Evolutionary conservation across 2,329 filamentous ascomycete genomes (phyloP), one percentile per base, ranked within the genome.

Genomic region (Emmonsiellopsis sp.): DNA sequence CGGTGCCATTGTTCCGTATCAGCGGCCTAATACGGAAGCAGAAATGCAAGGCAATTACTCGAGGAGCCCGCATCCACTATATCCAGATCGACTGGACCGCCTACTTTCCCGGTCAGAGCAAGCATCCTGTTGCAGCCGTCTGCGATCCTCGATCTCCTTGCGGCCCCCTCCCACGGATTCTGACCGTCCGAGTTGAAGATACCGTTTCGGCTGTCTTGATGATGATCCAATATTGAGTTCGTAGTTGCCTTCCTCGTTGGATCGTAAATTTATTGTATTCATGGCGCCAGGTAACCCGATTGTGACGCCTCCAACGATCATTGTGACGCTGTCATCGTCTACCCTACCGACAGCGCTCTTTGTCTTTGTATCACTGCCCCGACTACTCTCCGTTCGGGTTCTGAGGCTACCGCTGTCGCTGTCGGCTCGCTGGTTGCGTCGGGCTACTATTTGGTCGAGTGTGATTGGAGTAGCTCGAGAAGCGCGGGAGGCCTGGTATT

Each of bases 341-440:
- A 58, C 56, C 49, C 66, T 68, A 21, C 62, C 64, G 53, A 69
- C 67, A 31, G 62, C 66, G 34, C 58, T 63, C 37, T 63, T 63
- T n/a, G 65, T 69, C 6, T 65, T 63, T 33, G 62, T 58, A 51
- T 69, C 67, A 52, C 67, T 72, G 32, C 63, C 69, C 31, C 68
- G 69, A 58, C 70, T 73, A 60, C 70, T 71, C 34, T 56, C 57
- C 5, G 70, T 70, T 17, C 67, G 68, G 54, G 65, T 72, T 52
- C 71, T 71, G 50, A 70, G 68, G 51, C 69, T 72, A 31, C 67
- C 69, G 43, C 65, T 69, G 42, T 73, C 70, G 50, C 70, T 72
- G 36, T 63, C 65, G 5, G 62, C 55, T 42, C 66, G 63, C 11
- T 61, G 60, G 9, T 49, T 42, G n/a, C 60, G 56, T 50, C 70